phyloP scores from a whole-genome alignment of 176 grass and related monocot genomes.

The Hordeum marinum region DNA sequence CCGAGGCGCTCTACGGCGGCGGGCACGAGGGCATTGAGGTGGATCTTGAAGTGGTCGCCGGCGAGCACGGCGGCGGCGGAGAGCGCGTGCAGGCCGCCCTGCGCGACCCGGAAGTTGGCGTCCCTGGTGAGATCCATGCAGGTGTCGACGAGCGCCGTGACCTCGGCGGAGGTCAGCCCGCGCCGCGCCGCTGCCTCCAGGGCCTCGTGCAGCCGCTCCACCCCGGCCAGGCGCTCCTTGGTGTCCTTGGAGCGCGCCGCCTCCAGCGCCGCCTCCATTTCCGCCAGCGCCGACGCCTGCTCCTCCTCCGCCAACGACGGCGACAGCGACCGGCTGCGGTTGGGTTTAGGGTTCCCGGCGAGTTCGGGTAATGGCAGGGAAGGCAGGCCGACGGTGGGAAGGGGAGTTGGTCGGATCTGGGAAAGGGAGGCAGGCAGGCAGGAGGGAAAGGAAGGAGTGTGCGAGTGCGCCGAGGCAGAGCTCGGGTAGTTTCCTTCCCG shows the following conservation, averaged over 20 bases:
- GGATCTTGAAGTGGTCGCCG: conserved; percentile 89
- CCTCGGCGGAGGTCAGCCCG: conserved; percentile 52
- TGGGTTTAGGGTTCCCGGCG: background rate
- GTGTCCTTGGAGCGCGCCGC: conserved; percentile 72
- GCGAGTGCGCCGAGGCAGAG: conserved; percentile 15
- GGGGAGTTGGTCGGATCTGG: conserved; percentile 28
- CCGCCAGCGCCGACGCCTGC: background rate
- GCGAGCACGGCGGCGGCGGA: conserved; percentile 78
- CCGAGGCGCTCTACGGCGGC: conserved; percentile 67
- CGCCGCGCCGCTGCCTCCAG: conserved; percentile 59
- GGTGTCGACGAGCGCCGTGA: conserved; percentile 57
- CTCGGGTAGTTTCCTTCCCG: background rate
- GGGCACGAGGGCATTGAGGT: conserved; percentile 74
- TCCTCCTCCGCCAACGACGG: background rate
- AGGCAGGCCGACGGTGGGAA: background rate
- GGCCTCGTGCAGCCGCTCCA: conserved; percentile 73
- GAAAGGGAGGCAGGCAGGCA: background rate
- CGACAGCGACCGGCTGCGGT: background rate
- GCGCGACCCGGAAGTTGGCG: conserved; percentile 71
- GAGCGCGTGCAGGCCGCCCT: conserved; percentile 75
- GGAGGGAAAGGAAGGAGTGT: conserved; percentile 1
- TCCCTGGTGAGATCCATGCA: conserved; percentile 74
- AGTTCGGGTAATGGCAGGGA: background rate
- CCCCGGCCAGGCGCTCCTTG: conserved; percentile 73
- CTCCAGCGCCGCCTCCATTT: conserved; percentile 87